Conservation (phyloP, 768 basidiomycete genomes). For the Lanmaoa rubissima region DNA sequence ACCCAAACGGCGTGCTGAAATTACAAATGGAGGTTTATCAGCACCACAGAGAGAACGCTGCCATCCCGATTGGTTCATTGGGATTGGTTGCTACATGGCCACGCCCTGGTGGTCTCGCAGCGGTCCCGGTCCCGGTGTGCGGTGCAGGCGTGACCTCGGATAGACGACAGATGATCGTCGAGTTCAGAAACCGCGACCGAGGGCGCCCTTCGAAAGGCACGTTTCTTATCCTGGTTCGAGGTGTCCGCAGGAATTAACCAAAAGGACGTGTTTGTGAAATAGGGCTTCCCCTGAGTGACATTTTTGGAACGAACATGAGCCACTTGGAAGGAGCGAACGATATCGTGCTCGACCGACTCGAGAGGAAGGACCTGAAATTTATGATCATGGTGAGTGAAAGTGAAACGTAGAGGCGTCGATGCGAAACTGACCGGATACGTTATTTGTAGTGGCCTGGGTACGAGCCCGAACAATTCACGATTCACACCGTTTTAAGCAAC, state of each 20-base stretch:
- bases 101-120: not conserved
- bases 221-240: not conserved
- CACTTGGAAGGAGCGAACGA: not conserved
- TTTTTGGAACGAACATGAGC: fast-evolving
- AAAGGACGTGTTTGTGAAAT: not conserved
- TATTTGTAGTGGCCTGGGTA: slow-evolving; percentile 15
- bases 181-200: not conserved
- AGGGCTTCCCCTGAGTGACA: not conserved
- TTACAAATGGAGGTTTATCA: not conserved
- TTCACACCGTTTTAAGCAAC: not conserved
- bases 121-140: not conserved
- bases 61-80: not conserved
- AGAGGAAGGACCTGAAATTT: not conserved
- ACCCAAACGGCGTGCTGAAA: not conserved
- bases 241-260: not conserved
- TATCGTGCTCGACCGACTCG: not conserved
- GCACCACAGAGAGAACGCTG: not conserved
- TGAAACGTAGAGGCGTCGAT: not conserved
- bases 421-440: not conserved
- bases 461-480: not conserved
- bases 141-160: not conserved
- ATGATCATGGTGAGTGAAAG: slow-evolving; percentile 4
- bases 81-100: slow-evolving; percentile 1
- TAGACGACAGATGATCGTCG: not conserved
- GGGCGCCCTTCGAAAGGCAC: not conserved